phyloP scores from a whole-genome alignment of 495 filamentous ascomycete genomes.

The Daldinia childiae region DNA sequence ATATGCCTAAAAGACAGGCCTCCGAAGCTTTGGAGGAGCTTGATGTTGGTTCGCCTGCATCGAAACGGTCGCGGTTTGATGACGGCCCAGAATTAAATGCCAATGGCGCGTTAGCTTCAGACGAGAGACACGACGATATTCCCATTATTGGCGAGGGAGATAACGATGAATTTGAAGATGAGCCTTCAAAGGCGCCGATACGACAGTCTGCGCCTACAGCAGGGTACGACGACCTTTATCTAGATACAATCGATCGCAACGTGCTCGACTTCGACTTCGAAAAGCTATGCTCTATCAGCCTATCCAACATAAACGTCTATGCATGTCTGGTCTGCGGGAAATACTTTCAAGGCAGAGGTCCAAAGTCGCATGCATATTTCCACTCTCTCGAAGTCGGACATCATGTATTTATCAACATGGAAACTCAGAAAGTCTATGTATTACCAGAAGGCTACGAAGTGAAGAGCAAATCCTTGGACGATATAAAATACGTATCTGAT shows the following conservation, averaged over 20 bases:
- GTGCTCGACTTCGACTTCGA: constrained; percentile 97
- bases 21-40: constrained; percentile 77
- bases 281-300: constrained; percentile 92
- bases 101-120: constrained; percentile 43
- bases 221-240: constrained; percentile 95
- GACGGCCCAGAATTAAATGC: constrained; percentile 57
- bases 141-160: constrained; percentile 45
- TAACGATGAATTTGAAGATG: constrained; percentile 58
- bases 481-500: constrained; percentile 98
- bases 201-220: constrained; percentile 81
- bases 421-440: constrained; percentile 93
- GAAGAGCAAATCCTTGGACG: constrained; percentile 91
- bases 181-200: constrained; percentile 56
- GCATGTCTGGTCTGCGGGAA: constrained; percentile 97
- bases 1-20: constrained; percentile 81
- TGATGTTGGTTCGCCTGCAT: constrained; percentile 70
- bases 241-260: constrained; percentile 93
- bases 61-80: constrained; percentile 78
- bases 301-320: constrained; percentile 99
- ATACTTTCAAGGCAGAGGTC: constrained; percentile 95
- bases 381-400: constrained; percentile 94
- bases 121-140: constrained; percentile 54
- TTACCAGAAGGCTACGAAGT: constrained; percentile 98
- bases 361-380: constrained; percentile 95
- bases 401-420: constrained; percentile 98